Evolutionary conservation across 2,329 filamentous ascomycete genomes (phyloP), one percentile per base, ranked within the genome.

Genomic region (Epichloe sibirici): DNA sequence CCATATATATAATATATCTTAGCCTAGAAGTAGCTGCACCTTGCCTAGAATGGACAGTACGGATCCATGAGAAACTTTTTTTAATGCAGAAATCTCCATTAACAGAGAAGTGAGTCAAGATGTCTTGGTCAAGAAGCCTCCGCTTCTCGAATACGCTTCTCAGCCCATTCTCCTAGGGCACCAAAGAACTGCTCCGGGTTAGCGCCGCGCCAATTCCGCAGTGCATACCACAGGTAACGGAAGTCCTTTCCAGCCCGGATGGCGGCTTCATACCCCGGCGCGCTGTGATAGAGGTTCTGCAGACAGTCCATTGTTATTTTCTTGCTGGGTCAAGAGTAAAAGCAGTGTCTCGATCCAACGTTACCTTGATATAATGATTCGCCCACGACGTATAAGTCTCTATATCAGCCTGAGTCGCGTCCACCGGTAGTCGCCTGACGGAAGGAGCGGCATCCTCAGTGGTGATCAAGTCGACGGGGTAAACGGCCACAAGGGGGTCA

Each of bases 311-410:
- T 37, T 37, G 12, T 8, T 37, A 8, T 37, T 37, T 7, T 37
- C 12, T 37, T 8, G 12, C 12, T 37, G 2, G 6, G 34, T 37
- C 12, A 12, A 37, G 12, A 37, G 34, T 37, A 37, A 8, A 8
- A 37, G 12, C 7, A 37, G 2, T 37, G 34, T 9, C 7, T 28
- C 31, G 17, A 35, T 46, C 31, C 43, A 43, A 52, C 48, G 42
- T 57, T 21, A 65, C 60, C 53, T 59, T 57, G 48, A 61, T 56
- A 52, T 64, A 65, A 23, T 61, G 56, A 17, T 51, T 56, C 13
- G 63, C 55, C 56, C 58, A 62, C 34, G 5, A 43, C 40, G 49
- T 51, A 23, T 62, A 64, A 46, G 59, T 39, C 34, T 25, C 54
- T 40, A 52, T 52, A 42, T 58, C 55, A 3, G 55, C 49, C 3